Conservation (phyloP, 2,329 filamentous ascomycete genomes). For the Xylaria hypoxylon region DNA sequence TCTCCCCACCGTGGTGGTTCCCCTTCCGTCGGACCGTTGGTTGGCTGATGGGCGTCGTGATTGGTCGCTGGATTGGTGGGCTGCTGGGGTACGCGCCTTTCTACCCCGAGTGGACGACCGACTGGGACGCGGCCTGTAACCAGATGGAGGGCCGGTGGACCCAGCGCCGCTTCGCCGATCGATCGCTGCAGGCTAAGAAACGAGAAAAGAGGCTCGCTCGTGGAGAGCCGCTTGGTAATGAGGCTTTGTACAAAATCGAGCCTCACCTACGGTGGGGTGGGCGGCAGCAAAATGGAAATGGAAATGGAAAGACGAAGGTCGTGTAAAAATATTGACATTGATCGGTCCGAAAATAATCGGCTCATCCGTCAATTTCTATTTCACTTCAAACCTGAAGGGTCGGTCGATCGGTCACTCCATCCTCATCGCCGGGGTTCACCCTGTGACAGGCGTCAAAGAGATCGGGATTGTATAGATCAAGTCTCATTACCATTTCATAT, state of each 20-base stretch:
- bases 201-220: conserved; percentile 2
- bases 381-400: conserved; percentile 6
- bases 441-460: neutral
- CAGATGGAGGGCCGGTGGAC: conserved; percentile 45
- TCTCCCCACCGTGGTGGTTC: conserved; percentile 48
- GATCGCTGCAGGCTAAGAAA: conserved; percentile 7
- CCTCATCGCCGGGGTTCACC: conserved; percentile 3
- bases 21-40: conserved; percentile 48
- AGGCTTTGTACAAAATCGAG: conserved; percentile 10
- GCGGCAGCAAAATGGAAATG: neutral
- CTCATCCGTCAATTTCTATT: conserved; percentile 8
- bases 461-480: conserved; percentile 6
- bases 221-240: conserved; percentile 6
- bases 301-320: conserved; percentile 6
- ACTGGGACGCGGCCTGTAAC: conserved; percentile 51
- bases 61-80: conserved; percentile 53
- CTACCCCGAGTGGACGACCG: conserved; percentile 51
- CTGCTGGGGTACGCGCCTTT: conserved; percentile 54
- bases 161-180: conserved; percentile 12
- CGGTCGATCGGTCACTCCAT: conserved; percentile 10
- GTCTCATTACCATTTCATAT: conserved; percentile 1
- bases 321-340: conserved; percentile 4
- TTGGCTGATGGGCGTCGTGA: conserved; percentile 43
- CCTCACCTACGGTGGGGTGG: conserved; percentile 5
- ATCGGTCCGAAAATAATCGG: neutral